These are phyloP conservation scores for Trichothecium sympodiale DNA, from an alignment of 2,329 filamentous ascomycete genomes.

Conservation along the genomic window DNA sequence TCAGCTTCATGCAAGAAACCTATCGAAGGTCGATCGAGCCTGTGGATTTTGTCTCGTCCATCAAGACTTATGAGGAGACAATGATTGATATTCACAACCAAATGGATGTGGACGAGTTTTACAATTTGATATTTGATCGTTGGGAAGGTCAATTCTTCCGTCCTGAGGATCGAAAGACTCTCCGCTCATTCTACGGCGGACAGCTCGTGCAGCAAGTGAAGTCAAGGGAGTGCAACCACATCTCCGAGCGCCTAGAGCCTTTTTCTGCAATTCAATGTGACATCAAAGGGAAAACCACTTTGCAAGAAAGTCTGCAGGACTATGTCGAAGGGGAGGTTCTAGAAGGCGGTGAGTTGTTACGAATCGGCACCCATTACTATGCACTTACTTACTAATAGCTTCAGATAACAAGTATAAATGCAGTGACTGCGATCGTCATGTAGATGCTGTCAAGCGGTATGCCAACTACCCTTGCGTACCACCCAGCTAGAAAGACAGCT, in stretches of 20 bases:
- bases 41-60: constrained; percentile 56
- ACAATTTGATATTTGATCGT: constrained; percentile 83
- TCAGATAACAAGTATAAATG: constrained; percentile 96
- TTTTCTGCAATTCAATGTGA: constrained; percentile 95
- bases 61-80: constrained; percentile 73
- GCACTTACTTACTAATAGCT: constrained; percentile 5
- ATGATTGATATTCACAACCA: constrained; percentile 80
- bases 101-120: constrained; percentile 98
- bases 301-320: constrained; percentile 83
- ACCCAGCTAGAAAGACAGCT: too few species aligned
- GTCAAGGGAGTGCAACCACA: constrained; percentile 86
- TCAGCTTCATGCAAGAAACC: constrained; percentile 77
- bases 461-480: too few species aligned
- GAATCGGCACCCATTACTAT: background rate
- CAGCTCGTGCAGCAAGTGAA: constrained; percentile 90
- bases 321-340: constrained; percentile 94
- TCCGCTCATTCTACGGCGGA: constrained; percentile 82
- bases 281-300: constrained; percentile 77
- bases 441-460: constrained; percentile 83
- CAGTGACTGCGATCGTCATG: constrained; percentile 75
- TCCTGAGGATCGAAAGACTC: constrained; percentile 54
- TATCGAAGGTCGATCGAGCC: constrained; percentile 66
- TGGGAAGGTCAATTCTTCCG: constrained; percentile 73
- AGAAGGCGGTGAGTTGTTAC: constrained; percentile 57
- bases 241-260: constrained; percentile 80